phyloP scores from a whole-genome alignment of 176 grass and related monocot species.

The Carex scoparia region DNA sequence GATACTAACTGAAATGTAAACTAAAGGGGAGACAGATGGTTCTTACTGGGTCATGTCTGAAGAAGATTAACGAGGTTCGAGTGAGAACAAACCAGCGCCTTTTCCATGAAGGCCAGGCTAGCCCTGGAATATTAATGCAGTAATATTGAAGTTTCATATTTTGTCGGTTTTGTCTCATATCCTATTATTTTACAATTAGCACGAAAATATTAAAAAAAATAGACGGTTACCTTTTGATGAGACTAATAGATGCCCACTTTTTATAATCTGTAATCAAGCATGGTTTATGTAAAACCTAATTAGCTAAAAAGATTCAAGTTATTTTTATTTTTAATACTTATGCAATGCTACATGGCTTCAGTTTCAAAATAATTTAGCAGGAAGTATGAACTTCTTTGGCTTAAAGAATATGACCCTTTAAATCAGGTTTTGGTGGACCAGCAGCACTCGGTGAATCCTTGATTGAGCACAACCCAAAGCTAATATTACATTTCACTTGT shows the following conservation, averaged over 20 bases:
- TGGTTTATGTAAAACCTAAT: conserved; percentile 16
- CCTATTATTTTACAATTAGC: background rate
- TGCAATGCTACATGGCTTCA: background rate
- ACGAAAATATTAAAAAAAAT: background rate
- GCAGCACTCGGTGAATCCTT: background rate
- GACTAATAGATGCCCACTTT: conserved; percentile 79
- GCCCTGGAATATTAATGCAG: conserved; percentile 43
- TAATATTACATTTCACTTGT: conserved; percentile 1
- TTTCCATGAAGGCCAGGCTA: conserved; percentile 99
- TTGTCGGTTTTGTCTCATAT: background rate
- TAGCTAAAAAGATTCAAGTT: background rate
- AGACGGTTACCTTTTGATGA: conserved; percentile 83
- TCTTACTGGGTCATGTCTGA: conserved; percentile 88
- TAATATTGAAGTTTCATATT: background rate
- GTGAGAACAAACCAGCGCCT: conserved; percentile 99
- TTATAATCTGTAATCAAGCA: conserved; percentile 60
- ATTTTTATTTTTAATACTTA: background rate
- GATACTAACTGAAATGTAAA: background rate
- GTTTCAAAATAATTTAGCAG: background rate
- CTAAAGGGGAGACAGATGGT: background rate
- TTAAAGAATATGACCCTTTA: background rate
- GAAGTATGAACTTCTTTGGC: background rate
- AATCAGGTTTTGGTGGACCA: background rate
- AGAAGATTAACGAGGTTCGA: conserved; percentile 84
- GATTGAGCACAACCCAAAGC: background rate